phyloP scores from a whole-genome alignment of 331 rosid genomes.

The Spiraea crenata region DNA sequence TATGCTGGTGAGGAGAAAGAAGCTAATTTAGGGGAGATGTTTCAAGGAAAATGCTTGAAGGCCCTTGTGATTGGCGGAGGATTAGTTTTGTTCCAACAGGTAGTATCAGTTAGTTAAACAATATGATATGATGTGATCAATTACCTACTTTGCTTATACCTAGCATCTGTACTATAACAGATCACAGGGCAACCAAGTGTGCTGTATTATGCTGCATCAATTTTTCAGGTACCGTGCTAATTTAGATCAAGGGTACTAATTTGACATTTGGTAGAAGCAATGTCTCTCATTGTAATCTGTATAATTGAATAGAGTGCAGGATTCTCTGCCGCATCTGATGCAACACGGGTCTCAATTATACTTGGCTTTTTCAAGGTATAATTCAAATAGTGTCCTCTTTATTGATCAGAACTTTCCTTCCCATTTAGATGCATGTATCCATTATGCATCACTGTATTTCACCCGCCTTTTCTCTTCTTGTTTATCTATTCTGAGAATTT shows the following conservation, averaged over 20 bases:
- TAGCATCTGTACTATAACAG: conserved; percentile 44
- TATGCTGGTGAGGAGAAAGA: conserved; percentile 66
- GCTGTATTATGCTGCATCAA: conserved; percentile 90
- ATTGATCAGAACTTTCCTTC: neutral
- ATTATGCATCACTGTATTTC: neutral
- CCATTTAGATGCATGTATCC: neutral
- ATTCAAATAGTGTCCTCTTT: neutral
- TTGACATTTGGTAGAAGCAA: conserved; percentile 10
- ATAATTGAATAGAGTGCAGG: conserved; percentile 78
- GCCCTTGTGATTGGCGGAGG: conserved; percentile 80
- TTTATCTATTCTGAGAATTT: neutral
- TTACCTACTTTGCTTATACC: conserved; percentile 29
- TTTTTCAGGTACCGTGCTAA: conserved; percentile 69
- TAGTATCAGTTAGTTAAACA: conserved; percentile 31
- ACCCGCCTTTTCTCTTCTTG: neutral
- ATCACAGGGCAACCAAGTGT: conserved; percentile 99
- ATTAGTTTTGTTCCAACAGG: conserved; percentile 97
- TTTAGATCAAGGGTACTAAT: conserved; percentile 21
- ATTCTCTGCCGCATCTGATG: conserved; percentile 87
- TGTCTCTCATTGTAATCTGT: conserved; percentile 25
- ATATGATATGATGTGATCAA: conserved; percentile 17
- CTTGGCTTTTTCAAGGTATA: conserved; percentile 85
- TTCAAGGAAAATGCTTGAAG: conserved; percentile 72
- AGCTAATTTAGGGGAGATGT: conserved; percentile 60
- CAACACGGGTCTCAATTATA: conserved; percentile 88